Evolutionary conservation across 495 filamentous ascomycete genomes (phyloP).

Genomic region (Xeromyces bisporus): DNA sequence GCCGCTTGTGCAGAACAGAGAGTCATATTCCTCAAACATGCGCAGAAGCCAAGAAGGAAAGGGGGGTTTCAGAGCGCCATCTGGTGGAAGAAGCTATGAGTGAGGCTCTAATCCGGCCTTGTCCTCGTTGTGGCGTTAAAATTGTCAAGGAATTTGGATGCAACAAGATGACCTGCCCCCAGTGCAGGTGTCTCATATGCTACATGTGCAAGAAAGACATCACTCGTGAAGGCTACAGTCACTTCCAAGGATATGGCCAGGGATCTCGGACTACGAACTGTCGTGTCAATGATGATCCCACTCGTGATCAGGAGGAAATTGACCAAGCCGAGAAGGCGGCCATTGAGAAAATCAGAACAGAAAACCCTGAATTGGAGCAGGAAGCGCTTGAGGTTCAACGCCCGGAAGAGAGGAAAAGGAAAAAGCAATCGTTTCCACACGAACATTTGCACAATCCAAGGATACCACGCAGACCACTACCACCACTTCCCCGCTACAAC

Average conservation of each 20-base stretch:
- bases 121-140: slow-evolving; percentile 42
- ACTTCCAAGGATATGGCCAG: slow-evolving; percentile 6
- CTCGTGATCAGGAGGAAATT: slow-evolving; percentile 48
- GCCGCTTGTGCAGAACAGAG: slow-evolving; percentile 52
- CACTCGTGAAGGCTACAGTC: slow-evolving; percentile 8
- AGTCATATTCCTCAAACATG: slow-evolving; percentile 64
- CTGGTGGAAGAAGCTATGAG: slow-evolving; percentile 72
- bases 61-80: slow-evolving; percentile 41
- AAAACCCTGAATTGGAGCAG: slow-evolving; percentile 9
- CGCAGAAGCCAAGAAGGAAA: slow-evolving; percentile 46
- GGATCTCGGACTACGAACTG: slow-evolving; percentile 37
- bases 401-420: background rate
- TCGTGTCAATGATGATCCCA: slow-evolving; percentile 42
- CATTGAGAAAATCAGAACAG: slow-evolving; percentile 16
- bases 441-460: background rate
- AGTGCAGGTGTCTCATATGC: slow-evolving; percentile 42
- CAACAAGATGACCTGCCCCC: slow-evolving; percentile 64
- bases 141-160: slow-evolving; percentile 61
- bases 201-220: slow-evolving; percentile 51
- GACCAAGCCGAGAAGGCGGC: slow-evolving; percentile 43
- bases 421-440: background rate
- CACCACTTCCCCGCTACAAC: background rate
- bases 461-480: background rate
- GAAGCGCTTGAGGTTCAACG: slow-evolving; percentile 8
- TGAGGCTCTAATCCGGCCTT: slow-evolving; percentile 50